These are phyloP conservation scores for Russula earlei DNA, from an alignment of 768 basidiomycete species.

Conservation along the genomic window DNA sequence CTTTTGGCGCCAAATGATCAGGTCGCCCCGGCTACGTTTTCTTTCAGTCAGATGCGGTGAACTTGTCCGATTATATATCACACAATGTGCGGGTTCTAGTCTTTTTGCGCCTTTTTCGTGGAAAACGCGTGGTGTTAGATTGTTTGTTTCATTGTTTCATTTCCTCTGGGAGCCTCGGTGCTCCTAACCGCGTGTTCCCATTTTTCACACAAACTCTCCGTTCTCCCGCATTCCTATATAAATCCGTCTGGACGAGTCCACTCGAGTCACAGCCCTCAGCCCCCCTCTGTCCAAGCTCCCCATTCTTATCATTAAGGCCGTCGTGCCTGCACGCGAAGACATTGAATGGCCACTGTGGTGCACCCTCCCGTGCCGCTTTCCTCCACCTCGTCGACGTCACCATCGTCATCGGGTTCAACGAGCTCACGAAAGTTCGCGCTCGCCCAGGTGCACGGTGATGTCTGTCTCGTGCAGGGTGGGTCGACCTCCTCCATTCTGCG, in stretches of 20 bases:
- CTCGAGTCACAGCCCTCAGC: not conserved
- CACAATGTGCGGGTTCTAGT: too few relatives aligned
- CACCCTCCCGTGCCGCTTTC: constrained; percentile 4
- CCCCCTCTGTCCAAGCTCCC: not conserved
- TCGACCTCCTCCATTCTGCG: not conserved
- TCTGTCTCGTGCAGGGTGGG: constrained; percentile 22
- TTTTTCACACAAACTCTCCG: not conserved
- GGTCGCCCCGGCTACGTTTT: not conserved
- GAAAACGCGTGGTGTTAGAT: not conserved
- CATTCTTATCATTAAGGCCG: not conserved
- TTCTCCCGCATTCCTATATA: constrained; percentile 1
- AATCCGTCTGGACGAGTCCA: not conserved
- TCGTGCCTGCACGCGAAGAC: not conserved
- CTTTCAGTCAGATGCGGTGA: not conserved
- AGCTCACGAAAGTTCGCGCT: constrained; percentile 17
- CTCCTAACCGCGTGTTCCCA: constrained; percentile 8
- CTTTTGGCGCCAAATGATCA: too few relatives aligned
- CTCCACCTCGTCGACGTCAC: constrained; percentile 1
- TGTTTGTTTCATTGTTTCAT: not conserved
- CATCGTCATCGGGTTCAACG: not conserved
- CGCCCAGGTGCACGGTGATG: constrained; percentile 18
- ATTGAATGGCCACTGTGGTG: constrained; percentile 3
- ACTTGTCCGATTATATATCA: not conserved
- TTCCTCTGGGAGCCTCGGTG: not conserved
- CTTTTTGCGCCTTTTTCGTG: not conserved